These are phyloP conservation scores for Alternaria sp. DNA, from an alignment of 2,329 filamentous ascomycete species.

Conservation along the genomic window DNA sequence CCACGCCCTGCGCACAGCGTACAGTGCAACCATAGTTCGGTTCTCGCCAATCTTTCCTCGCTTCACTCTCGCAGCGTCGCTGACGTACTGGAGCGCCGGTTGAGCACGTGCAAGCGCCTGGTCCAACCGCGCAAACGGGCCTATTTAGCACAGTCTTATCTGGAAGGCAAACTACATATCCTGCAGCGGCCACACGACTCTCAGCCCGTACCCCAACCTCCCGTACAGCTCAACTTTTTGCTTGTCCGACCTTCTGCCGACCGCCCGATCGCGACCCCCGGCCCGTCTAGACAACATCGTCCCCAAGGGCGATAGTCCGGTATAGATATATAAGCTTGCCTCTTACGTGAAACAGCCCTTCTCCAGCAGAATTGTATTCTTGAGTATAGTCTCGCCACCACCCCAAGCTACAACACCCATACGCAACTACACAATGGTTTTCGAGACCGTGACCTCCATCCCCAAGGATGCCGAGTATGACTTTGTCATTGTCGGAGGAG, in stretches of 20 bases:
- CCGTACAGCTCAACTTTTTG: conserved; percentile 5
- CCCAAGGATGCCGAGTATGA: conserved; percentile 73
- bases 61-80: not conserved
- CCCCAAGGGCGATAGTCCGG: conserved; percentile 6
- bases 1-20: not conserved
- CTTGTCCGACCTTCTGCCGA: conserved; percentile 21
- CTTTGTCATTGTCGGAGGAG: conserved; percentile 86
- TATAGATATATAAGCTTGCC: conserved; percentile 16
- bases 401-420: conserved; percentile 7
- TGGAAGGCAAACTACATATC: conserved; percentile 39
- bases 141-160: conserved; percentile 38
- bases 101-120: conserved; percentile 34
- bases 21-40: not conserved
- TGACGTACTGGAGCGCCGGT: conserved; percentile 1
- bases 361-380: conserved; percentile 7
- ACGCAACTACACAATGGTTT: conserved; percentile 35
- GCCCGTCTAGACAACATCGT: conserved; percentile 5
- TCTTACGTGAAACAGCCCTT: conserved; percentile 1
- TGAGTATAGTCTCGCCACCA: conserved; percentile 4
- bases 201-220: conserved; percentile 15
- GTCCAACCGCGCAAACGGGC: conserved; percentile 35
- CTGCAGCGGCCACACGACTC: conserved; percentile 32
- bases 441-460: conserved; percentile 67
- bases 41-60: not conserved
- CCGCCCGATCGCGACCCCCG: conserved; percentile 8